Evolutionary conservation across 371 early-diverging fungal species (phyloP).

Genomic region (Mortierella sp.): DNA sequence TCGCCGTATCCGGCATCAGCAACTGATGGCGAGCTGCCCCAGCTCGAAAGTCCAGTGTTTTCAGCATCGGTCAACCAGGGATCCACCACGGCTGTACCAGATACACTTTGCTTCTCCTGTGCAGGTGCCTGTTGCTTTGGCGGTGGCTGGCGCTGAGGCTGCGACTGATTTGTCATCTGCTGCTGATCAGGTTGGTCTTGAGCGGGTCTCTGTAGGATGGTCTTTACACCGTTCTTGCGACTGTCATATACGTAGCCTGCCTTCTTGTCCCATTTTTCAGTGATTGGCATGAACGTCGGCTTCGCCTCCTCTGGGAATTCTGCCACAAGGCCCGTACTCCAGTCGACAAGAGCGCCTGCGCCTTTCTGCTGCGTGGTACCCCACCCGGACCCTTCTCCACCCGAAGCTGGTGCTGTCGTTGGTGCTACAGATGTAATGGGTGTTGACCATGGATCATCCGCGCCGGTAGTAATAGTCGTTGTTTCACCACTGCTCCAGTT

Average conservation of each 20-base stretch:
- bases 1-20: not conserved
- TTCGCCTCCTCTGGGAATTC: slow-evolving; percentile 39
- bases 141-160: not conserved
- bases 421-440: not conserved
- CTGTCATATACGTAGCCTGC: not conserved
- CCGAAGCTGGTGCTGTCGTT: not conserved
- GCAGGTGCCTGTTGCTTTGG: not conserved
- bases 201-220: not conserved
- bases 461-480: not conserved
- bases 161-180: not conserved
- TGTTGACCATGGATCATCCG: slow-evolving; percentile 1
- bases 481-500: not conserved
- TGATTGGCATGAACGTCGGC: slow-evolving; percentile 20
- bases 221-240: not conserved
- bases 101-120: not conserved
- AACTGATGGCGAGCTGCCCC: not conserved
- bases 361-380: not conserved
- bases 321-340: slow-evolving; percentile 27
- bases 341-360: slow-evolving; percentile 23
- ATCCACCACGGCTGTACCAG: too few species aligned
- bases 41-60: too few species aligned
- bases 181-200: not conserved
- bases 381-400: slow-evolving; percentile 9
- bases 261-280: slow-evolving; percentile 1
- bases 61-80: too few species aligned